A percentile compares a stretch with the other conserved stretches of the same genome.
These are phyloP conservation scores for Colletotrichum tanaceti DNA, from an alignment of 2,329 filamentous ascomycete species.

Conservation along the genomic window DNA sequence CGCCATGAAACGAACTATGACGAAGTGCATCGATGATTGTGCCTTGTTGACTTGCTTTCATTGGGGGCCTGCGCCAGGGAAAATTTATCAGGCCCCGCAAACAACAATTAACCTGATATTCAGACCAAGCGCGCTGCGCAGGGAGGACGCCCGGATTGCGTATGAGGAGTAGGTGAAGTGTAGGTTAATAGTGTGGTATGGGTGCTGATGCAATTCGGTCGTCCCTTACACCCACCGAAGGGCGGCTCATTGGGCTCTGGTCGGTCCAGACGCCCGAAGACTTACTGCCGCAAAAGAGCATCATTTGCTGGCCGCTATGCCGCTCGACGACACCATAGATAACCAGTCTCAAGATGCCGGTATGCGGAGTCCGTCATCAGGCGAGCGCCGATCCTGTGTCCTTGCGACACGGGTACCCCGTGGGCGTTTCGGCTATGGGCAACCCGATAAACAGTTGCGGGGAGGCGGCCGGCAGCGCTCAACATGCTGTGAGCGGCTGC, in stretches of 20 bases:
- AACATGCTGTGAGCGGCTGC: neutral
- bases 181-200: neutral
- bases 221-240: neutral
- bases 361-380: slow-evolving; percentile 7
- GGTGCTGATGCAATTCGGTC: slow-evolving; percentile 11
- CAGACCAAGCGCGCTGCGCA: neutral
- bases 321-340: neutral
- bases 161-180: slow-evolving; percentile 3
- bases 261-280: slow-evolving; percentile 13
- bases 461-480: slow-evolving; percentile 6
- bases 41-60: neutral
- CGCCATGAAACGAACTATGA: neutral
- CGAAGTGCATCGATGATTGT: slow-evolving; percentile 19
- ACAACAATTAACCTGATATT: neutral
- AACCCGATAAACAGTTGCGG: neutral
- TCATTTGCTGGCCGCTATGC: slow-evolving; percentile 7
- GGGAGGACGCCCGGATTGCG: neutral
- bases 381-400: neutral
- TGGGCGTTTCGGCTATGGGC: slow-evolving; percentile 6
- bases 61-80: neutral
- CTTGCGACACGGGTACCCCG: slow-evolving; percentile 4
- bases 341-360: neutral
- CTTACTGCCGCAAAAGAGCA: neutral
- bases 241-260: neutral
- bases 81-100: neutral